phyloP scores from a whole-genome alignment of 2,329 filamentous ascomycete genomes.

The Fusarium vanettenii region DNA sequence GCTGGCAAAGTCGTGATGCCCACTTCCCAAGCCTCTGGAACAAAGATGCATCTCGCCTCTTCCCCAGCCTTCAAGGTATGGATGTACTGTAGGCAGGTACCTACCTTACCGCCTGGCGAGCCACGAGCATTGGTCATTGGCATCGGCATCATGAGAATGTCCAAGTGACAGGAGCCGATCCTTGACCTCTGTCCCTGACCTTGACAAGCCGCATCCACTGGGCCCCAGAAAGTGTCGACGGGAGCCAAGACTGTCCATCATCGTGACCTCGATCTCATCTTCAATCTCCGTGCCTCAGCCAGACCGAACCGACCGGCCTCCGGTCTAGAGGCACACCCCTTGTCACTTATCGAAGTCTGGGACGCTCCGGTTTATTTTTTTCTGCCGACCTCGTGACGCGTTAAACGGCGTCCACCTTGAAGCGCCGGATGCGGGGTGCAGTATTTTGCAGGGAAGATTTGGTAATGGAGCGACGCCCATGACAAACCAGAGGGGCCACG shows the following conservation, averaged over 20 bases:
- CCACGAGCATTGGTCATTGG: not conserved
- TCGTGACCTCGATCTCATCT: conserved; percentile 18
- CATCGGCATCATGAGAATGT: conserved; percentile 11
- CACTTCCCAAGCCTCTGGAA: not conserved
- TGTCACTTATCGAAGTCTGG: not conserved
- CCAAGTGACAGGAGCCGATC: conserved; percentile 6
- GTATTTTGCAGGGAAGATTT: conserved; percentile 36
- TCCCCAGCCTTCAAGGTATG: conserved; percentile 10
- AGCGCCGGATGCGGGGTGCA: conserved; percentile 45
- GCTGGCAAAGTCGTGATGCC: not conserved
- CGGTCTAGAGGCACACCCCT: conserved; percentile 27
- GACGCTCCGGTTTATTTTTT: conserved; percentile 29
- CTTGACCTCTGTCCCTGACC: not conserved
- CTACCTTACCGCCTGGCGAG: conserved; percentile 1
- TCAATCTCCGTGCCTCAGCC: conserved; percentile 16
- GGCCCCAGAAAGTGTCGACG: not conserved
- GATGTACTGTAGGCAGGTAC: not conserved
- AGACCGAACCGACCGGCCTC: conserved; percentile 1
- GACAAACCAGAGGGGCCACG: conserved; percentile 44
- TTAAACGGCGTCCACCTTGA: conserved; percentile 35
- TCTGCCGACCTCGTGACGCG: conserved; percentile 42
- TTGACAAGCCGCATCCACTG: not conserved
- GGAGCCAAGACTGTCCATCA: conserved; percentile 18
- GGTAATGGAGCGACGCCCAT: conserved; percentile 40
- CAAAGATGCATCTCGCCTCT: conserved; percentile 14